phyloP scores from a whole-genome alignment of 2,329 filamentous ascomycete genomes.

The Diplocarpon rosae region DNA sequence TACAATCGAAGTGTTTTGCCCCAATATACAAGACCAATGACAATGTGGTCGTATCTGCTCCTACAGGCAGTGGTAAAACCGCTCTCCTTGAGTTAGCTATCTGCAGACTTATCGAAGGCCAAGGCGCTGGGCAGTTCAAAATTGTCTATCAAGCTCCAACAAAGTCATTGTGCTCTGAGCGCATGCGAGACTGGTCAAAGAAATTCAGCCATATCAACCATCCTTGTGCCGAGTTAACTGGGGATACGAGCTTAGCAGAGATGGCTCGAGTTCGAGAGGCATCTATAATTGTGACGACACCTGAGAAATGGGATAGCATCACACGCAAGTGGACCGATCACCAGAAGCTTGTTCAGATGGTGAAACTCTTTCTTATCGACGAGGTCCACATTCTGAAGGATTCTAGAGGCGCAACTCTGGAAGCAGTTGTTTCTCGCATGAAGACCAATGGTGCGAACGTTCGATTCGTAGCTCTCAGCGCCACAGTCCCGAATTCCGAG shows the following conservation, averaged over 20 bases:
- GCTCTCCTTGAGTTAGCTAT: conserved; percentile 73
- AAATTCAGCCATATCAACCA: conserved; percentile 62
- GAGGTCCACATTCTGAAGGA: conserved; percentile 84
- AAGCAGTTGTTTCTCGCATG: conserved; percentile 80
- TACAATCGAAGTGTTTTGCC: conserved; percentile 71
- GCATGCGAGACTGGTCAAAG: conserved; percentile 63
- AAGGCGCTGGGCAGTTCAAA: conserved; percentile 55
- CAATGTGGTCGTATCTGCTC: conserved; percentile 71
- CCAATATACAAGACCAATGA: conserved; percentile 54
- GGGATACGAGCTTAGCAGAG: conserved; percentile 61
- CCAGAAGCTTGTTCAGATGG: conserved; percentile 58
- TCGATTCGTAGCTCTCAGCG: conserved; percentile 71
- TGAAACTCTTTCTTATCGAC: conserved; percentile 75
- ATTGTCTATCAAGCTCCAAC: conserved; percentile 79
- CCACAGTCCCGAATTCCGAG: conserved; percentile 71
- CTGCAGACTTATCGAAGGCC: conserved; percentile 52
- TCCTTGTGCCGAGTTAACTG: conserved; percentile 66
- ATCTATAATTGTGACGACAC: conserved; percentile 76
- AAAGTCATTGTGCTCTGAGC: conserved; percentile 70
- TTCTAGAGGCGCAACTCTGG: conserved; percentile 64
- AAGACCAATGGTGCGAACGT: conserved; percentile 67
- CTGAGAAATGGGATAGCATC: conserved; percentile 87
- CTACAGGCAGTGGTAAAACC: conserved; percentile 80
- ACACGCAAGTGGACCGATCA: conserved; percentile 83
- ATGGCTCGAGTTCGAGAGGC: conserved; percentile 60